phyloP scores from a whole-genome alignment of 192 early-diverging fungal species.

The Linnemannia exigua region DNA sequence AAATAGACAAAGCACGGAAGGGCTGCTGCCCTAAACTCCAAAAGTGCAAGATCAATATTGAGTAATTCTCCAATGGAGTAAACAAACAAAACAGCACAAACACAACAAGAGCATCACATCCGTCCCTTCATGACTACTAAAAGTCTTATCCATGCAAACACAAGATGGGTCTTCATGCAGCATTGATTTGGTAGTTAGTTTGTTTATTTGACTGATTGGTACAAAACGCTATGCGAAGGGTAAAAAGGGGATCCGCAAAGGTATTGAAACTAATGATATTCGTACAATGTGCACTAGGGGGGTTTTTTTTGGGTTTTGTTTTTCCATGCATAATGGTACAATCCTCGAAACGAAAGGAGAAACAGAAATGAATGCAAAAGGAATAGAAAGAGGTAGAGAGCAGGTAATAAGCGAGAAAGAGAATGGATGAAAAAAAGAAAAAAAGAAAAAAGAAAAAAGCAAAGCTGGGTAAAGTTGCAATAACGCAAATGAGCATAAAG shows the following conservation, averaged over 20 bases:
- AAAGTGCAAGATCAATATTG: too few species aligned
- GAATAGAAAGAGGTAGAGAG: not conserved
- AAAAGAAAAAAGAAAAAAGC: conserved; percentile 5
- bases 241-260: not conserved
- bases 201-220: not conserved
- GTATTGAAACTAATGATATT: not conserved
- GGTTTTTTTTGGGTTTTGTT: not conserved
- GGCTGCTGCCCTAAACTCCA: too few species aligned
- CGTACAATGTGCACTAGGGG: not conserved
- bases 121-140: not conserved
- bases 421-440: not conserved
- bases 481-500: conserved; percentile 7
- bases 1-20: too few species aligned
- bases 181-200: not conserved
- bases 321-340: conserved; percentile 6
- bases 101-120: not conserved
- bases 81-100: too few species aligned
- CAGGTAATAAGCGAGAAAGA: conserved; percentile 2
- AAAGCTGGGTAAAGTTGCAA: not conserved
- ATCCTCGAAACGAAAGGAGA: conserved; percentile 9
- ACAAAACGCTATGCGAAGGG: not conserved
- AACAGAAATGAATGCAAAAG: conserved; percentile 7
- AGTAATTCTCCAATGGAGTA: too few species aligned
- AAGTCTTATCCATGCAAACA: not conserved
- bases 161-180: not conserved